Percentiles rank a stretch among this genome's conserved stretches.
Evolutionary conservation across 164 flowering plant genomes (phyloP).

Genomic region (Umbilicus rupestris): DNA sequence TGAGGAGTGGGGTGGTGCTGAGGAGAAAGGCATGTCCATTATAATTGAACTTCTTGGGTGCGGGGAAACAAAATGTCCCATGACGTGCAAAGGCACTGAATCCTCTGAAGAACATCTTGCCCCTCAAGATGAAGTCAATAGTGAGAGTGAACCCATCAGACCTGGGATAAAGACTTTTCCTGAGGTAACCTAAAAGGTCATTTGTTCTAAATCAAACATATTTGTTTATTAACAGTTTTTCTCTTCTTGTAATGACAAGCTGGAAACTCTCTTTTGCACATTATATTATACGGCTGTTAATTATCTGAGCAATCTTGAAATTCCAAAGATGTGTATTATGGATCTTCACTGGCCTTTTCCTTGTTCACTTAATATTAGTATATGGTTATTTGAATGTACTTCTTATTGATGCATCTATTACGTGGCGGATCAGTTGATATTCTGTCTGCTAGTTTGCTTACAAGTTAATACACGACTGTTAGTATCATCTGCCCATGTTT

Average conservation of each 20-base stretch:
- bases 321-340: neutral
- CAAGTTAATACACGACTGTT: no score
- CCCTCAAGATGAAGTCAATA: conserved; percentile 30
- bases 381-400: neutral
- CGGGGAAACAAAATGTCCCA: conserved; percentile 21
- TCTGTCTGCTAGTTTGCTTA: neutral
- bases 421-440: neutral
- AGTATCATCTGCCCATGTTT: neutral
- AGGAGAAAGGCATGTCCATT: conserved; percentile 50
- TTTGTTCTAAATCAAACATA: neutral
- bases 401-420: neutral
- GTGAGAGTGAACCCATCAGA: conserved; percentile 28
- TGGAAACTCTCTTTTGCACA: neutral
- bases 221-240: neutral
- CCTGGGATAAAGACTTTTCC: conserved; percentile 52
- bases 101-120: conserved; percentile 27
- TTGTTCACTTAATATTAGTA: neutral
- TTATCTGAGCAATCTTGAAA: neutral
- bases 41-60: conserved; percentile 32
- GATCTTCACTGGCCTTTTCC: neutral
- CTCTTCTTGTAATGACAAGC: neutral
- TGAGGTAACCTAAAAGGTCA: conserved; percentile 39
- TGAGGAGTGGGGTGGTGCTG: conserved; percentile 70
- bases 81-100: conserved; percentile 31
- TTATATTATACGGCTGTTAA: neutral